phyloP scores from a whole-genome alignment of 371 early-diverging fungal species.

The Lichtheimia hyalospora region DNA sequence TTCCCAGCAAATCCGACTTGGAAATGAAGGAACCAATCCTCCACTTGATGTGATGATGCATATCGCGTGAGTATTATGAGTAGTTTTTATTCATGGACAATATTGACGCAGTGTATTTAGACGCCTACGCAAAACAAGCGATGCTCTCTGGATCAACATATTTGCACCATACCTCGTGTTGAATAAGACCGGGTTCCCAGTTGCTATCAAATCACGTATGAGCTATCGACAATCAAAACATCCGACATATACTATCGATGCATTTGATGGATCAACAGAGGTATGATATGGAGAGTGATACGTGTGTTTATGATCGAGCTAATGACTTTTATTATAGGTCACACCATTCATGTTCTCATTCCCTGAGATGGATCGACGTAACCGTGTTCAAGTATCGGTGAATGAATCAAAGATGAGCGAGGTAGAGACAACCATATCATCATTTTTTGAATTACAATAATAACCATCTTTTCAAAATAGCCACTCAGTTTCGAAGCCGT shows the following conservation, averaged over 20 bases:
- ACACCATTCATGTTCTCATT: constrained; percentile 83
- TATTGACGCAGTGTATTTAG: constrained; percentile 7
- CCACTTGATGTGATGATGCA: constrained; percentile 59
- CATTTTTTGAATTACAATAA: neutral
- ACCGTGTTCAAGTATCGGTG: constrained; percentile 69
- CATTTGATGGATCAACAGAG: constrained; percentile 22
- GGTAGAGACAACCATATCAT: constrained; percentile 14
- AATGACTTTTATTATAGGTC: constrained; percentile 8
- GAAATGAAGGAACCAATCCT: constrained; percentile 41
- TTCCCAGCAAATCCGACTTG: neutral
- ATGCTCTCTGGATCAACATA: constrained; percentile 32
- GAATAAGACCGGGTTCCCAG: constrained; percentile 71
- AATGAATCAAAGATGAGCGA: constrained; percentile 75
- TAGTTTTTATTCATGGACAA: too few relatives aligned
- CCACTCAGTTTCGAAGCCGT: constrained; percentile 85
- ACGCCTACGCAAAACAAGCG: constrained; percentile 19
- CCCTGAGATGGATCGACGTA: constrained; percentile 68
- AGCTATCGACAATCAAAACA: constrained; percentile 23
- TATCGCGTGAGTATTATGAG: constrained; percentile 28
- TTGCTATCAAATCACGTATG: constrained; percentile 30
- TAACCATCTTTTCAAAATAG: constrained; percentile 14
- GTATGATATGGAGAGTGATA: constrained; percentile 1
- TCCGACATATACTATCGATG: constrained; percentile 12
- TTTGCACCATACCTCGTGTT: constrained; percentile 63
- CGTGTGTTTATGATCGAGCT: too few relatives aligned